Evolutionary conservation across 768 basidiomycete species (phyloP).

Genomic region (Tubosaeta sp.): DNA sequence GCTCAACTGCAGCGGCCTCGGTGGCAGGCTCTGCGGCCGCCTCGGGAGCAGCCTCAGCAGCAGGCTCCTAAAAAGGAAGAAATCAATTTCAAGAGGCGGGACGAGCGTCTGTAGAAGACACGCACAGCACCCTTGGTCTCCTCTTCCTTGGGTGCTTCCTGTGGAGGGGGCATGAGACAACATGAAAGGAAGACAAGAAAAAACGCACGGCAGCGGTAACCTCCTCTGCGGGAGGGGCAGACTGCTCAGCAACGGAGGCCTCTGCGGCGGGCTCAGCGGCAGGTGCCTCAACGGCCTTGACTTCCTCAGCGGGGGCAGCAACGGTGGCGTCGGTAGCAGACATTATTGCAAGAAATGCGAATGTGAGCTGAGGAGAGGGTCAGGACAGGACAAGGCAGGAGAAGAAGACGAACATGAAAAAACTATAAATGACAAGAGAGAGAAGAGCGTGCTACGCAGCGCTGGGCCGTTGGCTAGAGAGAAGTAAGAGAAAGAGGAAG

Average conservation of each 20-base stretch:
- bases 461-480: constrained; percentile 47
- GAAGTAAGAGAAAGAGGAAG: constrained; percentile 56
- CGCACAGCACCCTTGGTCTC: constrained; percentile 38
- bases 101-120: not conserved
- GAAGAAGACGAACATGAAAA: constrained; percentile 40
- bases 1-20: constrained; percentile 29
- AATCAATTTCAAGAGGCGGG: not conserved
- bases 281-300: constrained; percentile 43
- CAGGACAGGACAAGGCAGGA: constrained; percentile 5
- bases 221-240: constrained; percentile 29
- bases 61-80: constrained; percentile 33
- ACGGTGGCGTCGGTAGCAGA: constrained; percentile 65
- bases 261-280: constrained; percentile 29
- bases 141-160: constrained; percentile 44
- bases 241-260: constrained; percentile 23
- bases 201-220: constrained; percentile 33
- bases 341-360: constrained; percentile 69
- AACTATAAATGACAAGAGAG: constrained; percentile 57
- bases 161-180: not conserved
- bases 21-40: constrained; percentile 24
- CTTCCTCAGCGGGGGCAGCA: constrained; percentile 49
- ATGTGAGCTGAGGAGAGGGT: constrained; percentile 43
- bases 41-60: constrained; percentile 24
- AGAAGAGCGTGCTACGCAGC: constrained; percentile 56
- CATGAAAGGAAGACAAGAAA: not conserved